phyloP scores from a whole-genome alignment of 352 stramenopile genomes.

The Phytophthora capsici region DNA sequence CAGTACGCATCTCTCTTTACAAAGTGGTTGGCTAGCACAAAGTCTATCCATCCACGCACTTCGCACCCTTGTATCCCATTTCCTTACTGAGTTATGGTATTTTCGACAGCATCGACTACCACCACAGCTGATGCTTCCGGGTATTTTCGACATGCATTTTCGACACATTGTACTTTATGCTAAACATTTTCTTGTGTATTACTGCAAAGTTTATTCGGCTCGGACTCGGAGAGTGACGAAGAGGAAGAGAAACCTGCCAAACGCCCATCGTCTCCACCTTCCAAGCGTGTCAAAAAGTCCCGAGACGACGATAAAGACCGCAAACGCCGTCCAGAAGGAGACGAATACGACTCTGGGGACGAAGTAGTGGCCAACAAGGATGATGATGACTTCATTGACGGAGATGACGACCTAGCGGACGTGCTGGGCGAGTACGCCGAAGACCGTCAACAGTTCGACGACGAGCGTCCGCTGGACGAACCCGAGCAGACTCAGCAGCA shows the following conservation, averaged over 20 bases:
- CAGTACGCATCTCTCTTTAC: slow-evolving; percentile 33
- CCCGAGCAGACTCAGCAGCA: slow-evolving; percentile 25
- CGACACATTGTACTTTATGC: background rate
- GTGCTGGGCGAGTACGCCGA: slow-evolving; percentile 85
- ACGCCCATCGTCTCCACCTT: slow-evolving; percentile 45
- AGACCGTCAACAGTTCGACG: slow-evolving; percentile 79
- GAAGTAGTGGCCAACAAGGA: slow-evolving; percentile 78
- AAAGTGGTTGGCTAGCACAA: background rate
- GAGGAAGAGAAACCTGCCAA: slow-evolving; percentile 62
- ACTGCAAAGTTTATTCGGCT: slow-evolving; percentile 75
- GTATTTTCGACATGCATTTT: slow-evolving; percentile 28
- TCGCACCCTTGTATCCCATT: slow-evolving; percentile 1
- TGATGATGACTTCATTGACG: slow-evolving; percentile 88
- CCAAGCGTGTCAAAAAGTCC: slow-evolving; percentile 61
- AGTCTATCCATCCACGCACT: background rate
- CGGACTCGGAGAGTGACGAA: slow-evolving; percentile 87
- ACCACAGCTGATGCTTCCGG: slow-evolving; percentile 78
- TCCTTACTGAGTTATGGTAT: slow-evolving; percentile 5
- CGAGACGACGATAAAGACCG: slow-evolving; percentile 20
- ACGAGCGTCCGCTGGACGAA: slow-evolving; percentile 77
- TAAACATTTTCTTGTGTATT: no score
- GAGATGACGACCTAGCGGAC: slow-evolving; percentile 86
- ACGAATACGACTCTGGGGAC: slow-evolving; percentile 89
- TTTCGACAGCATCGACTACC: slow-evolving; percentile 35
- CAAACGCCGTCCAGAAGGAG: slow-evolving; percentile 39